These are phyloP conservation scores for Dryadomyces quercus-mongolicae DNA, from an alignment of 2,329 filamentous ascomycete genomes.

Conservation along the genomic window DNA sequence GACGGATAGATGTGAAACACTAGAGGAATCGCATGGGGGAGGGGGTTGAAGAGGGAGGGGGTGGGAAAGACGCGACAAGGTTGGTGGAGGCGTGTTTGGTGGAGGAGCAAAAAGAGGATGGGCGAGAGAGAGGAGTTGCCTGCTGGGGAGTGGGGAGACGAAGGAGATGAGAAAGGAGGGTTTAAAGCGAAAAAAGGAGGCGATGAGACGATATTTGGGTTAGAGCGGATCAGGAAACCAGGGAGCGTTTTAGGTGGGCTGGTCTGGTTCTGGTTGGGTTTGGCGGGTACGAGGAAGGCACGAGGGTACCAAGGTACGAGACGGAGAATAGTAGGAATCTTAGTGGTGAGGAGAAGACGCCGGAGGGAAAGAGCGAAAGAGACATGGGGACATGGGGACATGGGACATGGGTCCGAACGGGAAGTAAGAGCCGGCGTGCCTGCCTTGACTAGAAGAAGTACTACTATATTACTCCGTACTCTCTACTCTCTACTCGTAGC, in stretches of 20 bases:
- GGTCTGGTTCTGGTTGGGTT: neutral
- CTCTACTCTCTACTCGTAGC: no score
- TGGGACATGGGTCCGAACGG: neutral
- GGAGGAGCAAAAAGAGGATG: neutral
- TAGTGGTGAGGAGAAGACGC: no score
- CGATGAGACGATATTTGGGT: slow-evolving; percentile 4
- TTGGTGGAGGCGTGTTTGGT: neutral
- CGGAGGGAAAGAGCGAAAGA: neutral
- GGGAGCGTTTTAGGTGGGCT: neutral
- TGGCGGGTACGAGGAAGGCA: no score
- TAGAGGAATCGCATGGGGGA: neutral
- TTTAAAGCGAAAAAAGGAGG: neutral
- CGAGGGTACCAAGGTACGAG: neutral
- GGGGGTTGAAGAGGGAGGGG: no score
- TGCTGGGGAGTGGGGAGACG: neutral
- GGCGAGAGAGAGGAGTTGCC: neutral
- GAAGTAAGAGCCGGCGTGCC: neutral
- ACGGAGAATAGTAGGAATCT: no score
- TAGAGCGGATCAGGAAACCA: neutral
- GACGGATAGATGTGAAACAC: slow-evolving; percentile 2
- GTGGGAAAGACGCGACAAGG: neutral
- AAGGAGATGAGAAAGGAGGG: neutral
- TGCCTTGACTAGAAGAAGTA: no score
- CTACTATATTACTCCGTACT: no score
- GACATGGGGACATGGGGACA: neutral